Evolutionary conservation across 202 grass and related monocot species (phyloP).

Genomic region (Eragrostis tef): DNA sequence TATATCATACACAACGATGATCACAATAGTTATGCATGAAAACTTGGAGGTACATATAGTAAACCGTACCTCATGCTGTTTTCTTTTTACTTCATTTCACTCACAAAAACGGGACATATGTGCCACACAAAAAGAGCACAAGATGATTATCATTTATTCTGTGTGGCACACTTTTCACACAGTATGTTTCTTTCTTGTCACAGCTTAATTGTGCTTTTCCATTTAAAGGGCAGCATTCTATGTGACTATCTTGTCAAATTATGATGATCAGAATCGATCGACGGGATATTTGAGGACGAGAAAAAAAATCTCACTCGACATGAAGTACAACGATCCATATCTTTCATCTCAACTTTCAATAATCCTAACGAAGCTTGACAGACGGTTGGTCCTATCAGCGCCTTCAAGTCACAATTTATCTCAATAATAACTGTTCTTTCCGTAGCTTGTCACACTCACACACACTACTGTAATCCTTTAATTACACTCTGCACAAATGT

Average conservation of each 20-base stretch:
- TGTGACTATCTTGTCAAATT: constrained; percentile 7
- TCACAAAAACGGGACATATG: background rate
- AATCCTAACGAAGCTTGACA: background rate
- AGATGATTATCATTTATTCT: background rate
- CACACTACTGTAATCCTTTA: background rate
- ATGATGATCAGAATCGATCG: background rate
- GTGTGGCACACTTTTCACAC: background rate
- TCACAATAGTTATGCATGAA: too few species aligned
- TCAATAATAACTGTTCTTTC: background rate
- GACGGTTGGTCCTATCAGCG: background rate
- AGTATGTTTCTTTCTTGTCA: constrained; percentile 1
- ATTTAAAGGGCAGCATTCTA: background rate
- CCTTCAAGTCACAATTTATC: background rate
- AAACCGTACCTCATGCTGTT: background rate
- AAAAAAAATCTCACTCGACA: background rate
- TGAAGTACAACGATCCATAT: background rate
- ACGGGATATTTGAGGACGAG: background rate
- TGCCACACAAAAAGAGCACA: background rate
- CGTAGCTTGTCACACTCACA: background rate
- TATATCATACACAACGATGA: background rate
- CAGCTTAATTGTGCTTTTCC: background rate
- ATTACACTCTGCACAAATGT: background rate
- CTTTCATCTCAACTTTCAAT: too few species aligned
- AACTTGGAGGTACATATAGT: too few species aligned
- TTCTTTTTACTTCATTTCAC: background rate